Percentiles rank a stretch among this genome's conserved stretches.
Conservation (phyloP, 176 grass and related monocot species). For the Cenchrus purpureus region DNA sequence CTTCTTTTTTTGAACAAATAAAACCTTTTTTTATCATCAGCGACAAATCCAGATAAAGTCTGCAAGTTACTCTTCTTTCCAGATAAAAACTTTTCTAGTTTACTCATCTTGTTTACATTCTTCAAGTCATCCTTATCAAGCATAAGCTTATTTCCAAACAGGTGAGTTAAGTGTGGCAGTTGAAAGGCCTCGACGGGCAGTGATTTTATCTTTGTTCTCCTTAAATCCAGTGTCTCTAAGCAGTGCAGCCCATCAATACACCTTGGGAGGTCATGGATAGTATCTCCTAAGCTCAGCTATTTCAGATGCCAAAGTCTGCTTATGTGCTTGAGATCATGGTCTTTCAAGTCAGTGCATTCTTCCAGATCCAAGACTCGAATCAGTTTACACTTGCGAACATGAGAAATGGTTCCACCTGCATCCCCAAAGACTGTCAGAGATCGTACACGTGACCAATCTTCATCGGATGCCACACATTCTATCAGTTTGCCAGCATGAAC, state of each 20-base stretch:
- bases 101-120: neutral
- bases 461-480: neutral
- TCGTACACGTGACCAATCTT: constrained; percentile 32
- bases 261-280: constrained; percentile 4
- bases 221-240: constrained; percentile 43
- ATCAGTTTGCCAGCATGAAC: constrained; percentile 10
- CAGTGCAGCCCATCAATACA: constrained; percentile 25
- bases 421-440: constrained; percentile 36
- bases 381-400: constrained; percentile 16
- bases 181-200: constrained; percentile 3
- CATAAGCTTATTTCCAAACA: constrained; percentile 43
- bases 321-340: constrained; percentile 23
- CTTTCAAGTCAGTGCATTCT: constrained; percentile 27
- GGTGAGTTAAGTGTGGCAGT: constrained; percentile 34
- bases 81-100: constrained; percentile 15
- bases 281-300: constrained; percentile 28
- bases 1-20: no score
- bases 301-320: constrained; percentile 25
- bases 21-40: neutral
- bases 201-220: constrained; percentile 23
- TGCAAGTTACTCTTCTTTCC: constrained; percentile 37
- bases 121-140: constrained; percentile 33
- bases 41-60: constrained; percentile 34
- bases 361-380: constrained; percentile 27
- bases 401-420: constrained; percentile 23